Evolutionary conservation across 768 basidiomycete genomes (phyloP), one percentile per base, ranked within the genome.

Genomic region (Russula emetica): DNA sequence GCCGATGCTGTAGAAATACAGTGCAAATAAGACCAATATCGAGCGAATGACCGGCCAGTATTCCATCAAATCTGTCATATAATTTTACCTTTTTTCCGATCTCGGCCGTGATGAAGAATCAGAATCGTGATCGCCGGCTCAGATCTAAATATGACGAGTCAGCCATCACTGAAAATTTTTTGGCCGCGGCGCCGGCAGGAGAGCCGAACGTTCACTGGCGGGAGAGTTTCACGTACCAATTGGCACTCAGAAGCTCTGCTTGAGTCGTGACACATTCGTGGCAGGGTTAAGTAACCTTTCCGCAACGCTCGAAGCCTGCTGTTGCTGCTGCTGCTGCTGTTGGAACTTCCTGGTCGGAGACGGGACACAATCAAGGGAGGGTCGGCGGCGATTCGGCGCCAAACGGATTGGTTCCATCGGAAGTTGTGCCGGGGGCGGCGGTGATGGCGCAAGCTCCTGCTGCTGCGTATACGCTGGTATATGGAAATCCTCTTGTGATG

Each of bases 331-430:
- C 7, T 50, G 49, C 16, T 26, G 24, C 7, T 26, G 24, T 2
- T 50, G 47, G n/a, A 24, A 22, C 26, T 40, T 68, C 18, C 22
- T 9, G 28, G 10, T 4, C 32, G 24, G 4, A 5, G 26, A 4
- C 11, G 32, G 10, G 22, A n/a, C 1, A 16, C 7, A 10, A 1
- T 60, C 56, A 3, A 34, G 22, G 2, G 59, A 60, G 3, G 62
- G 42, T 10, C n/a, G 38, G 9, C 60, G 62, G 32, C 68, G 68
- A 49, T 69, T 69, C 45, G 68, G 68, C 13, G 42, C 7, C 26
- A 69, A 66, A 38, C 47, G 56, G 8, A 67, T 28, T 2, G 47
- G 42, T 26, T 60, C 61, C 32, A 30, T 6, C 11, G 22, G 55
- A 14, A 13, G n/a, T 8, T 22, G 22, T 14, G 32, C 28, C 1